Base-by-base conservation (phyloP, 78 protist species). In the Monocercomonoides exilis region DNA sequence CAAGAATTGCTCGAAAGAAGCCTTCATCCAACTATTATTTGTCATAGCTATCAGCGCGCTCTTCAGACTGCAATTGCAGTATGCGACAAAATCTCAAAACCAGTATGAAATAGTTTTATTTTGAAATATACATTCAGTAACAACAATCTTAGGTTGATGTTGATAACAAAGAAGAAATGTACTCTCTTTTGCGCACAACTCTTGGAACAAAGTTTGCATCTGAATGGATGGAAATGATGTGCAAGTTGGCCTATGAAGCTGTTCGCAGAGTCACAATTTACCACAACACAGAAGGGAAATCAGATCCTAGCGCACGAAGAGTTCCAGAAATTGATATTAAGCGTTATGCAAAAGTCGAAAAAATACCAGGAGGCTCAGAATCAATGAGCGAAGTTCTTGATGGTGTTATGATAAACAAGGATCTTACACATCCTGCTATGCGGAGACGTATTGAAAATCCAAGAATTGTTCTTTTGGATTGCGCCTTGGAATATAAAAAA, bases 351-450 rank as follows among this genome's bases (percentile, higher is more conserved):
- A 86, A 89, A 86, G 89, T 97, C 4, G 99, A 97, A 89, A 97
- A 97, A 94, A 95, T 97, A 79, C 99, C 99, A 32, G 99, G 99
- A 43, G 99, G 99, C 4, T 94, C 94, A 46, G 84, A 97, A 43
- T 91, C 91, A 34, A 97, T 97, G 44, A 93, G 94, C 41, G 44
- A 70, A 41, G 99, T 98, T 33, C 93, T 98, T 45, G 80, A 44
- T 33, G 99, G 99, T 32, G 97, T 98, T 21, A 92, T 97, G 93
- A 36, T 98, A 77, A 96, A 97, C 97, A 98, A 98, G 93, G 99
- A 98, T 81, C 90, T 97, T 46, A 93, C 93, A 2, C 99, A 98
- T 90, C 89, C 97, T 33, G 91, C 92, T 89, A 97, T 98, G 99
- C 90, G 91, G 41, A 87, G 99, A 5, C 77, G 90, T 77, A 96